Conservation (phyloP, 2,329 filamentous ascomycete species). For the Trichoderma afroharzianum region DNA sequence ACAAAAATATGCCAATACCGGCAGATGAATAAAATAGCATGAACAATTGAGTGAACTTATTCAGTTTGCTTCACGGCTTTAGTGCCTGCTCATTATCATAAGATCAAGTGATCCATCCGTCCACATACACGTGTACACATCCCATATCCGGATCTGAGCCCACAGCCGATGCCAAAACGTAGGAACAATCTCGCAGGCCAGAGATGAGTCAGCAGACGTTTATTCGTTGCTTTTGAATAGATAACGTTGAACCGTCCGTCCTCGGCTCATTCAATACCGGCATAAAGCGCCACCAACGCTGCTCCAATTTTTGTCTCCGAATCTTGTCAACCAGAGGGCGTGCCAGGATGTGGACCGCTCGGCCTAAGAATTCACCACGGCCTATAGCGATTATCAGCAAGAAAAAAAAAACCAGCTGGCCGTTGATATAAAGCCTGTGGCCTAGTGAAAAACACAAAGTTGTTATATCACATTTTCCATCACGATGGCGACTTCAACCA, state of each 20-base stretch:
- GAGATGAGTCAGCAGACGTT: too few species aligned
- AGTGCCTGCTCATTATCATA: not conserved
- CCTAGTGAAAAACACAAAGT: not conserved
- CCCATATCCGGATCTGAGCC: not conserved
- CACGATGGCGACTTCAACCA: not conserved
- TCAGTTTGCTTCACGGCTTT: not conserved
- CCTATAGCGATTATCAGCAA: not conserved
- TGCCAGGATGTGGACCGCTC: not conserved
- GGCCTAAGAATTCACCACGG: not conserved
- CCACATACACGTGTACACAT: not conserved
- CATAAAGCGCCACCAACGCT: not conserved
- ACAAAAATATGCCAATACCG: not conserved
- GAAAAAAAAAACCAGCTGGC: not conserved
- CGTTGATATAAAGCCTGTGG: not conserved
- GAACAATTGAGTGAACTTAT: not conserved
- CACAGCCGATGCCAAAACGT: not conserved
- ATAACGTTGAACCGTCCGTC: not conserved
- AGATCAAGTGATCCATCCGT: not conserved
- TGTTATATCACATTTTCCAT: not conserved
- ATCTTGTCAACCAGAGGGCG: slow-evolving; percentile 11
- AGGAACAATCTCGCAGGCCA: not conserved
- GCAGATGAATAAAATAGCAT: not conserved
- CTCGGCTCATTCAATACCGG: not conserved
- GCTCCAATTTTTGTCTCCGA: not conserved
- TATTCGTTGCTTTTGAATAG: too few species aligned